phyloP scores from a whole-genome alignment of 768 basidiomycete genomes.

The Lactifluus rugatus region DNA sequence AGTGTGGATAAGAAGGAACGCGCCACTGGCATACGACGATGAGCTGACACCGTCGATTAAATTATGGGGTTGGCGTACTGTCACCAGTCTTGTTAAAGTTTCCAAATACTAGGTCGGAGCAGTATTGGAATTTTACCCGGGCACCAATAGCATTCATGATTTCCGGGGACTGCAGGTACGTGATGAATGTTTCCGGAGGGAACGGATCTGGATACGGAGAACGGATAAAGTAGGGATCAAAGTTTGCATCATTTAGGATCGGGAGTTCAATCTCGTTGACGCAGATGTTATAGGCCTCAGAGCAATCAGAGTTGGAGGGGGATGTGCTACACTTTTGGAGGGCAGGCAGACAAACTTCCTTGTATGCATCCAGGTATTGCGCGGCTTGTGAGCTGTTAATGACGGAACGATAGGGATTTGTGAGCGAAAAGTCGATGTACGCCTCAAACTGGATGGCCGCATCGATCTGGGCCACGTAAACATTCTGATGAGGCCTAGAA shows the following conservation, averaged over 20 bases:
- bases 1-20: background rate
- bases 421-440: conserved; percentile 38
- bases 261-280: conserved; percentile 40
- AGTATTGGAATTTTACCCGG: conserved; percentile 28
- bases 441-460: conserved; percentile 38
- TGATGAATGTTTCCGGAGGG: conserved; percentile 28
- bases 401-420: conserved; percentile 27
- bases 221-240: conserved; percentile 38
- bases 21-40: conserved; percentile 24
- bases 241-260: conserved; percentile 34
- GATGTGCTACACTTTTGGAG: conserved; percentile 37
- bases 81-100: conserved; percentile 36
- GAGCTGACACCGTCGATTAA: background rate
- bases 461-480: conserved; percentile 1
- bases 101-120: conserved; percentile 28
- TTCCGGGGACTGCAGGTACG: conserved; percentile 18
- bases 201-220: conserved; percentile 30
- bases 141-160: conserved; percentile 28
- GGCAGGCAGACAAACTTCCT: conserved; percentile 33
- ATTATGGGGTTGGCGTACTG: conserved; percentile 30
- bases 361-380: background rate
- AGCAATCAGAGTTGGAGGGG: conserved; percentile 38
- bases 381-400: background rate
- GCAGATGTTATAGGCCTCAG: conserved; percentile 35
- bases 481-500: background rate